Evolutionary conservation across 257 asterid genomes (phyloP), one percentile per base, ranked within the genome.

Genomic region (Solanum ahanhuiri): DNA sequence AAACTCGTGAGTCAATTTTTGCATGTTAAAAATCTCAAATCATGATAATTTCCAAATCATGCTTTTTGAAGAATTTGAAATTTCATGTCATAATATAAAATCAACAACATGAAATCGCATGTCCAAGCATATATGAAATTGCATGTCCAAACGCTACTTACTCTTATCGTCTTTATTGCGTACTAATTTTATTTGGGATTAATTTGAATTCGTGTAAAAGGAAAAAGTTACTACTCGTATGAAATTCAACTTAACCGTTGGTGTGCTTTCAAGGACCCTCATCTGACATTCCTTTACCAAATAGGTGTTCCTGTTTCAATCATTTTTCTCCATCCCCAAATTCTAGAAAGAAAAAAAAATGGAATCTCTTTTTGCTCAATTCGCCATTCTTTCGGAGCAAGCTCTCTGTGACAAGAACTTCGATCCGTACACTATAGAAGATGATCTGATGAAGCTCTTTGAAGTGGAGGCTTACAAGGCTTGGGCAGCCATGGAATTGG

Each of bases 381-480:
- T 96, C 93, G 85, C 93, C 11, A 86, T 91, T 87, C 95, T 92
- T 28, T 96, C 98, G 0, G 93, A 91, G 39, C 90, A 89, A 64
- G 91, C 98, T 60, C 96, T 95, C 2, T 77, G 82, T 83, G 95
- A 95, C 95, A 93, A 90, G 92, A 91, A 10, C 84, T 95, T 96
- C 87, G 97, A 96, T 67, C 98, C 98, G 0, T 88, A 93, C 34
- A 88, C 95, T 63, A 92, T 94, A 30, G 98, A 95, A 85, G 92
- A 92, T 57, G 96, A 79, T 79, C 66, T 96, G 48, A 88, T 94
- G 94, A 94, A 89, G 41, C 95, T 96, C 33, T 96, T 96, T 86
- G 99, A 95, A 88, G 85, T 95, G 34, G 99, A 96, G 79, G 91
- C 96, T 7, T 95, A 94, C 95, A 93, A 90, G 89, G 98, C 97